These are phyloP conservation scores for Ustilago shanxiensis DNA, from an alignment of 1,284 basidiomycete species.

Conservation along the genomic window DNA sequence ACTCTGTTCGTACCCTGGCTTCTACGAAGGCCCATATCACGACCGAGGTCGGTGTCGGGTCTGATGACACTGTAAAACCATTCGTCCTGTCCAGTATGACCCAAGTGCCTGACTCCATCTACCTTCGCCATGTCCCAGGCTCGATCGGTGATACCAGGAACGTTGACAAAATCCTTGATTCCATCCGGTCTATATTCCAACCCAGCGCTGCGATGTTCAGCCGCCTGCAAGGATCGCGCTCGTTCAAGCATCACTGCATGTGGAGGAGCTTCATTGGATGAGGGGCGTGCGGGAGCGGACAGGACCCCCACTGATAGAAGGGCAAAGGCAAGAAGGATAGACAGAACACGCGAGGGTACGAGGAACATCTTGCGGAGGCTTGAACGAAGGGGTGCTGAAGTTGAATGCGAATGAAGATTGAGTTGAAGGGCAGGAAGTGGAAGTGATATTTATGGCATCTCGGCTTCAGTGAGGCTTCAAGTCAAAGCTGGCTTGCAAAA, in stretches of 20 bases:
- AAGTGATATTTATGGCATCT: too few species aligned
- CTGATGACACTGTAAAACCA: constrained; percentile 3
- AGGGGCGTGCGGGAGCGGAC: background rate
- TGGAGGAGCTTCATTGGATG: too few species aligned
- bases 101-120: background rate
- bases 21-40: background rate
- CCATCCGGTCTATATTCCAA: too few species aligned
- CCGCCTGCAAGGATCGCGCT: too few species aligned
- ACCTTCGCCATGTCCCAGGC: too few species aligned
- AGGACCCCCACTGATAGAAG: background rate
- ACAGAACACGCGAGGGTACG: background rate
- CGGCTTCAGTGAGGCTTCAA: too few species aligned
- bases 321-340: background rate
- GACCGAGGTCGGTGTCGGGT: background rate
- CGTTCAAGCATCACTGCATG: too few species aligned
- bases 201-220: too few species aligned
- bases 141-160: background rate
- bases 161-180: background rate
- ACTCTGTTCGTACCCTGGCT: too few species aligned
- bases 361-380: background rate
- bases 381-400: background rate
- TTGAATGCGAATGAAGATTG: too few species aligned
- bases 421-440: too few species aligned
- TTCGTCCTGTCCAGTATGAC: rapidly evolving
- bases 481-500: too few species aligned